A percentile compares a stretch with the other conserved stretches of the same genome.
These are phyloP conservation scores for Hypoxylon perforatum DNA, from an alignment of 495 filamentous ascomycete genomes.

Conservation along the genomic window DNA sequence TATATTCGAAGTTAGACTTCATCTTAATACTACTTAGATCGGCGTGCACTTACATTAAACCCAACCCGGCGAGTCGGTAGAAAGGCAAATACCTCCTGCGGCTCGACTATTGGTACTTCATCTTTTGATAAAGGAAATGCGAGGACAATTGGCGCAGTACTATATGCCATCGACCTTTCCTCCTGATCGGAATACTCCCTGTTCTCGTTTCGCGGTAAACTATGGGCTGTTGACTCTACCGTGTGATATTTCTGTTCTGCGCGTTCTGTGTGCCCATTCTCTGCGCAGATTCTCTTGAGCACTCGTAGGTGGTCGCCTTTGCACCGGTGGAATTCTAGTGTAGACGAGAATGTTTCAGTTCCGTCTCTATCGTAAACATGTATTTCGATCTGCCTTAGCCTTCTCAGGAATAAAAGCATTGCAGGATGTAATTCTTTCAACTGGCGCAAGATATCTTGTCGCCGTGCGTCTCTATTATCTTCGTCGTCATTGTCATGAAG, in stretches of 20 bases:
- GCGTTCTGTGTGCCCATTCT: constrained; percentile 11
- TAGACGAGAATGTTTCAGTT: constrained; percentile 9
- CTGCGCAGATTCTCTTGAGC: constrained; percentile 8
- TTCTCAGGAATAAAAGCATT: constrained; percentile 54
- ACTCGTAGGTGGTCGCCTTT: constrained; percentile 1
- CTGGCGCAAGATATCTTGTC: constrained; percentile 42
- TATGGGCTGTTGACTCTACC: constrained; percentile 21
- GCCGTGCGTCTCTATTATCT: constrained; percentile 17
- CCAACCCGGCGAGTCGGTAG: constrained; percentile 49
- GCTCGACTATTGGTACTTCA: constrained; percentile 40
- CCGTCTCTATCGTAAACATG: constrained; percentile 39
- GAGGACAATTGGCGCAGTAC: constrained; percentile 47
- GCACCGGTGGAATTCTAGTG: background rate
- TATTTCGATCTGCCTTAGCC: constrained; percentile 47
- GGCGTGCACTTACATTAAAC: constrained; percentile 40
- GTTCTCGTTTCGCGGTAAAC: constrained; percentile 47
- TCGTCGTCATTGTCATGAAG: constrained; percentile 42
- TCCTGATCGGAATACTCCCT: constrained; percentile 40
- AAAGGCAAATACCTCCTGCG: constrained; percentile 52
- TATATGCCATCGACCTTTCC: constrained; percentile 26
- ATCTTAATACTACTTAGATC: background rate
- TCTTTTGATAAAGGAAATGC: constrained; percentile 52
- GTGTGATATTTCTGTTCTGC: constrained; percentile 37
- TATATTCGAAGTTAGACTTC: constrained; percentile 24
- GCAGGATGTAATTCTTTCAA: constrained; percentile 48